Evolutionary conservation across 1,139 yeast genomes (phyloP).

Genomic region (Zygotorulaspora mrakii): DNA sequence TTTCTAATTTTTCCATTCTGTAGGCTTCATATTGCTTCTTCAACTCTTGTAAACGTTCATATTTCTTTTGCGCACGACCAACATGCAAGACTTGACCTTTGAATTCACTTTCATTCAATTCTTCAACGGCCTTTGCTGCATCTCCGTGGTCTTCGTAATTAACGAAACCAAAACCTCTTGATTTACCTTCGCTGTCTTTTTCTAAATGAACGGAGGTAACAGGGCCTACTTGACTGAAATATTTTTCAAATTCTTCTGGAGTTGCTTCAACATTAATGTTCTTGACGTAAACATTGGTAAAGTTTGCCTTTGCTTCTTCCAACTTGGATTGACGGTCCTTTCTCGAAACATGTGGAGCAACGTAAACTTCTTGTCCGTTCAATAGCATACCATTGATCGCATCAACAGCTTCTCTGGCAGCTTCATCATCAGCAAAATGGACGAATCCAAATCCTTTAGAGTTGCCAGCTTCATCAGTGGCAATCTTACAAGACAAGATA

Average conservation of each 20-base stretch:
- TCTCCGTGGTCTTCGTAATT: conserved; percentile 83
- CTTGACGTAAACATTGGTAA: conserved; percentile 93
- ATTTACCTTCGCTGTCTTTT: conserved; percentile 81
- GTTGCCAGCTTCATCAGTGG: conserved; percentile 86
- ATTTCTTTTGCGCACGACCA: conserved; percentile 99
- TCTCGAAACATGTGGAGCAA: conserved; percentile 89
- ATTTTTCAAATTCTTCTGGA: conserved; percentile 68
- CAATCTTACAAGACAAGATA: conserved; percentile 95
- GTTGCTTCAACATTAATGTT: conserved; percentile 72
- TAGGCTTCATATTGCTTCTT: conserved; percentile 92
- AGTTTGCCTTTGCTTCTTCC: conserved; percentile 88
- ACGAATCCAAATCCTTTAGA: conserved; percentile 98
- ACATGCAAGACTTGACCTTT: conserved; percentile 86
- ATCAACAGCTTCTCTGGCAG: conserved; percentile 94
- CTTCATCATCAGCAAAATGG: conserved; percentile 90
- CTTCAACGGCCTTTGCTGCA: conserved; percentile 91
- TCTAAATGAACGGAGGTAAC: conserved; percentile 84
- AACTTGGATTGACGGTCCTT: conserved; percentile 94
- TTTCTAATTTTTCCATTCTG: conserved; percentile 86
- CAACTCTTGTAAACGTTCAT: conserved; percentile 95
- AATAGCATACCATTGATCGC: conserved; percentile 98
- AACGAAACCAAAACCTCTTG: conserved; percentile 95
- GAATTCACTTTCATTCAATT: conserved; percentile 80
- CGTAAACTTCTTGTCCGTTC: conserved; percentile 94
- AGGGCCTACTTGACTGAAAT: conserved; percentile 72